Evolutionary conservation across 129 eudicot genomes (phyloP), one percentile per base, ranked within the genome.

Genomic region (Artemisia argyi): DNA sequence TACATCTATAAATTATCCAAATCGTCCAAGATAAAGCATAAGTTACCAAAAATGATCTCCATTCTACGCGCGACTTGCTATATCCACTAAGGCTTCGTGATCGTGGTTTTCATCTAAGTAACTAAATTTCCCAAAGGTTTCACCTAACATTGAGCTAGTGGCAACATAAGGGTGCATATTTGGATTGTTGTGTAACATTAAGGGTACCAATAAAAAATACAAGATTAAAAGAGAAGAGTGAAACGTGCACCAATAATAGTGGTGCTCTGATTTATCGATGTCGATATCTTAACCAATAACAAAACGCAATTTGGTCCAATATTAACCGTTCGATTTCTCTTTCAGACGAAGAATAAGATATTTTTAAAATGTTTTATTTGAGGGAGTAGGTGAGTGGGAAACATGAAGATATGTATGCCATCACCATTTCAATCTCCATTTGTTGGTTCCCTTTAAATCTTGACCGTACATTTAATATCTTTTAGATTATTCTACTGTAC

Each of bases 211-310:
- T 42, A 51, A 60, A 32, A 59, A 68, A 20, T 1, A 28, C 22
- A 39, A 78, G 63, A 78, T 71, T 44, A 0, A 16, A 16, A 64
- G 3, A 71, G 61, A 18, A 71, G 3, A 63, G 49, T 26, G 69
- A 61, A 65, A 83, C 79, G 84, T 83, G 84, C 68, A 76, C 81
- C 87, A 75, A 79, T 83, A 2, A 44, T 17, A 73, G 53, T 73
- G 83, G 17, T 42, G 53, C 39, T 64, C 42, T 61, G 47, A 78
- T 70, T 65, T 28, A 52, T 32, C 60, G 78, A 78, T 58, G 83
- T 74, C 30, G 80, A 71, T 69, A 24, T 44, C n/a, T 47, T 35
- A 60, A n/a, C 84, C 84, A 83, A 79, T 79, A 16, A 61, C 28
- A 57, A 68, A 3, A n/a, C 6, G 84, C 19, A 70, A 3, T 20